phyloP scores from a whole-genome alignment of 192 early-diverging fungal genomes.

The Coemansia sp. region DNA sequence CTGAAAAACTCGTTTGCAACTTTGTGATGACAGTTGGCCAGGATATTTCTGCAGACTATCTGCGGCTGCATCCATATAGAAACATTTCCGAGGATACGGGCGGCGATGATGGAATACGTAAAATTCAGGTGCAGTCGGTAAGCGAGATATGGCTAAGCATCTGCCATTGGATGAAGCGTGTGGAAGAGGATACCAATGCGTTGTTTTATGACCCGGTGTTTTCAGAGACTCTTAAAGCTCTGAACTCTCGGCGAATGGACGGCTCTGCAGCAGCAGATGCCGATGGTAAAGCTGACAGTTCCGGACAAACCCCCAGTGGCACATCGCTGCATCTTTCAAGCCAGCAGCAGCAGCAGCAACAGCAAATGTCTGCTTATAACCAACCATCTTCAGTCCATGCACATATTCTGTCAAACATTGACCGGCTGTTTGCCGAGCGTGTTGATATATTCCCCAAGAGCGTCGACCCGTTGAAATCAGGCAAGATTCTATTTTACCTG shows the following conservation, averaged over 20 bases:
- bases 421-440: constrained; percentile 52
- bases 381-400: constrained; percentile 15
- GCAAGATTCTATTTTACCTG: constrained; percentile 38
- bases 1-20: constrained; percentile 31
- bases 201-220: constrained; percentile 49
- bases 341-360: too few relatives aligned
- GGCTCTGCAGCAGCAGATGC: background rate
- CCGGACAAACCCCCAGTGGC: too few relatives aligned
- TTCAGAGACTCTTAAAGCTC: constrained; percentile 28
- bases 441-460: constrained; percentile 43
- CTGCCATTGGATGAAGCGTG: constrained; percentile 45
- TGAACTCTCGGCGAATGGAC: constrained; percentile 5
- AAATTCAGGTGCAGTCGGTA: constrained; percentile 1
- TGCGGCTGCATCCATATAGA: constrained; percentile 21
- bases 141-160: constrained; percentile 46
- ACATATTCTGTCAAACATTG: constrained; percentile 51
- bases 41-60: constrained; percentile 44
- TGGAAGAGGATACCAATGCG: constrained; percentile 45
- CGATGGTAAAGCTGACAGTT: background rate
- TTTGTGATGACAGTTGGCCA: constrained; percentile 51
- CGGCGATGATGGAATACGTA: background rate
- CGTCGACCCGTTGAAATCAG: constrained; percentile 24
- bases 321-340: background rate
- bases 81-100: background rate
- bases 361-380: background rate